A percentile compares a stretch with the other conserved stretches of the same genome.
phyloP scores from a whole-genome alignment of 192 early-diverging fungal genomes.

The Coemansia sp. region DNA sequence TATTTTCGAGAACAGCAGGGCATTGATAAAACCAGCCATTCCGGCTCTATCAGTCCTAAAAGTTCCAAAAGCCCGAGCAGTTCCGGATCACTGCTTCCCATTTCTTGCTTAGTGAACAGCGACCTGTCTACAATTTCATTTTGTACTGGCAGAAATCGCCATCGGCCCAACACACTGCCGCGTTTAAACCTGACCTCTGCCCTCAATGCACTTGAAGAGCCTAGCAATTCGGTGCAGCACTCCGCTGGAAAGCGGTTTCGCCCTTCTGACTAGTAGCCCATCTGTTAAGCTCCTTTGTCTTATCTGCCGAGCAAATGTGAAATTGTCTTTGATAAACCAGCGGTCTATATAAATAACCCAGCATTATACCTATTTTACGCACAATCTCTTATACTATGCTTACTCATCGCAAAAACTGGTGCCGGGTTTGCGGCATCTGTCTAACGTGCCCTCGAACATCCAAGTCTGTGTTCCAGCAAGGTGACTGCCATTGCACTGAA shows the following conservation, averaged over 20 bases:
- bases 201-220: background rate
- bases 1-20: too few relatives aligned
- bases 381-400: slow-evolving; percentile 16
- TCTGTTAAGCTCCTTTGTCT: background rate
- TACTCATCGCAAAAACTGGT: slow-evolving; percentile 52
- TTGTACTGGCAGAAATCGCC: too few relatives aligned
- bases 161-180: slow-evolving; percentile 6
- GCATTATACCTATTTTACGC: too few relatives aligned
- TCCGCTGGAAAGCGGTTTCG: background rate
- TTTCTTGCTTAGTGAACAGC: slow-evolving; percentile 1
- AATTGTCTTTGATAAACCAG: too few relatives aligned
- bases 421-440: slow-evolving; percentile 44
- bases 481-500: slow-evolving; percentile 30
- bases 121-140: too few relatives aligned
- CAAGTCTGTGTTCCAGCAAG: slow-evolving; percentile 33
- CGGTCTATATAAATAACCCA: too few relatives aligned
- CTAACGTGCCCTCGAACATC: slow-evolving; percentile 44
- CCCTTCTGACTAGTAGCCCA: slow-evolving; percentile 4
- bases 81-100: background rate
- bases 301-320: background rate
- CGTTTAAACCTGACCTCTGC: slow-evolving; percentile 13
- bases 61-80: background rate
- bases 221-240: background rate
- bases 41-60: too few relatives aligned
- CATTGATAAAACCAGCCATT: too few relatives aligned